These are phyloP conservation scores for Pichia manshurica DNA, from an alignment of 805 yeast genomes.

Conservation along the genomic window DNA sequence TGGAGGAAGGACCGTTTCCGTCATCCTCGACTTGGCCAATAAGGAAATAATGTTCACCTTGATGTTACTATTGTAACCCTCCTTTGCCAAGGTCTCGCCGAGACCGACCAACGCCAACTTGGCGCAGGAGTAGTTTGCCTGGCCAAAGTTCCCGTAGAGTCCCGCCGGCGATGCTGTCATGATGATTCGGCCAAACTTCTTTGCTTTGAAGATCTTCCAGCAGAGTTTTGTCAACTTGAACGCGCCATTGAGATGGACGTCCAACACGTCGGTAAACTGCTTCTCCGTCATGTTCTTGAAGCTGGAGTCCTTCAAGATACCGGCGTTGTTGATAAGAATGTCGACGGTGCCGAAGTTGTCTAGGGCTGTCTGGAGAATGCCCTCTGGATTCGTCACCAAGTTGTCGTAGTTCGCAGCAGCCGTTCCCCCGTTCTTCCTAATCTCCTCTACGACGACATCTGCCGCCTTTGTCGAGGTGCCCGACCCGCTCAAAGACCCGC, in stretches of 20 bases:
- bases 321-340: conserved; percentile 88
- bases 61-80: conserved; percentile 82
- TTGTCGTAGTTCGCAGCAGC: conserved; percentile 96
- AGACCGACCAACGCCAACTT: conserved; percentile 86
- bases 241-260: conserved; percentile 88
- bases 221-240: conserved; percentile 81
- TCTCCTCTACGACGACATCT: conserved; percentile 83
- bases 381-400: conserved; percentile 74
- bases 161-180: conserved; percentile 99
- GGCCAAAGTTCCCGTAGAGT: conserved; percentile 94
- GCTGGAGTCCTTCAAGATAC: conserved; percentile 82
- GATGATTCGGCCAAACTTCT: conserved; percentile 80
- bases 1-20: conserved; percentile 83
- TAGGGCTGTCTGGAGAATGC: conserved; percentile 79
- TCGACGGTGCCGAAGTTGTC: conserved; percentile 85
- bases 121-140: conserved; percentile 91
- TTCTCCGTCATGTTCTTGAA: conserved; percentile 80
- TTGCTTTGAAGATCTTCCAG: conserved; percentile 84
- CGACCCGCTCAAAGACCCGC: conserved; percentile 73
- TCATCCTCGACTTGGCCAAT: conserved; percentile 93
- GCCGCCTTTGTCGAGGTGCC: conserved; percentile 73
- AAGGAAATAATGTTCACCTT: conserved; percentile 87
- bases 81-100: conserved; percentile 92
- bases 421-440: conserved; percentile 64
- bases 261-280: conserved; percentile 73